Percentiles rank a stretch among this genome's conserved stretches.
Evolutionary conservation across 768 basidiomycete genomes (phyloP).

Genomic region (Russula sp.): DNA sequence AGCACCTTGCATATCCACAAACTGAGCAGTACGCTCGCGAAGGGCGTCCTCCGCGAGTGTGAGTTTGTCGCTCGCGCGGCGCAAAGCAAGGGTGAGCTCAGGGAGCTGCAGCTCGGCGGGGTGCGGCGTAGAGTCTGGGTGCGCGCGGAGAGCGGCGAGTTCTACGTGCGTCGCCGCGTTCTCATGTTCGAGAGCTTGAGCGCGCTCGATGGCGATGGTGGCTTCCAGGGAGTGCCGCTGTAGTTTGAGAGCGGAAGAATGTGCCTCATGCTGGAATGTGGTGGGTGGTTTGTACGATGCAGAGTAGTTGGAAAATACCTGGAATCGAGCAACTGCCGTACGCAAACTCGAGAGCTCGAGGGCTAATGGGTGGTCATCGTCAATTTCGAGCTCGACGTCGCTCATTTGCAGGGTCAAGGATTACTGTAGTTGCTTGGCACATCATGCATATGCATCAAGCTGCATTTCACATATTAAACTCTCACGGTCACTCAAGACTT

Average conservation of each 20-base stretch:
- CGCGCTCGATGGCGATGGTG: constrained; percentile 47
- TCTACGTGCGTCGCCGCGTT: constrained; percentile 58
- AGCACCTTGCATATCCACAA: constrained; percentile 46
- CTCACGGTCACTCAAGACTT: constrained; percentile 13
- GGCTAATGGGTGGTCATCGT: constrained; percentile 41
- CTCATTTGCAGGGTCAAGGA: constrained; percentile 20
- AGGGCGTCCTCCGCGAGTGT: constrained; percentile 57
- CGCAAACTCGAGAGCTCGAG: constrained; percentile 41
- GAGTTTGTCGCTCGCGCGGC: constrained; percentile 67
- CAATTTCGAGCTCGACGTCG: constrained; percentile 28
- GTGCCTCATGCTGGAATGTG: constrained; percentile 60
- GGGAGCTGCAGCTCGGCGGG: constrained; percentile 42
- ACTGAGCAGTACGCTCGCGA: constrained; percentile 47
- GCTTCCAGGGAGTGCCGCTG: constrained; percentile 59
- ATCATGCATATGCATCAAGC: no score
- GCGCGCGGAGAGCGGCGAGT: constrained; percentile 50
- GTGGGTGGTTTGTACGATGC: not conserved
- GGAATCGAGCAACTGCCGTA: constrained; percentile 38
- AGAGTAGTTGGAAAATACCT: constrained; percentile 32
- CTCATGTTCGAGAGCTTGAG: constrained; percentile 53
- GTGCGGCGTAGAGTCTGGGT: constrained; percentile 46
- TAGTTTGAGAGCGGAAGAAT: constrained; percentile 60
- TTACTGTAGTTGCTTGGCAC: not conserved
- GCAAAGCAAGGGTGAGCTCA: constrained; percentile 65
- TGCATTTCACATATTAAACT: not conserved